Evolutionary conservation across 2,329 filamentous ascomycete genomes (phyloP), one percentile per base, ranked within the genome.

Genomic region (Orbilia javanica): DNA sequence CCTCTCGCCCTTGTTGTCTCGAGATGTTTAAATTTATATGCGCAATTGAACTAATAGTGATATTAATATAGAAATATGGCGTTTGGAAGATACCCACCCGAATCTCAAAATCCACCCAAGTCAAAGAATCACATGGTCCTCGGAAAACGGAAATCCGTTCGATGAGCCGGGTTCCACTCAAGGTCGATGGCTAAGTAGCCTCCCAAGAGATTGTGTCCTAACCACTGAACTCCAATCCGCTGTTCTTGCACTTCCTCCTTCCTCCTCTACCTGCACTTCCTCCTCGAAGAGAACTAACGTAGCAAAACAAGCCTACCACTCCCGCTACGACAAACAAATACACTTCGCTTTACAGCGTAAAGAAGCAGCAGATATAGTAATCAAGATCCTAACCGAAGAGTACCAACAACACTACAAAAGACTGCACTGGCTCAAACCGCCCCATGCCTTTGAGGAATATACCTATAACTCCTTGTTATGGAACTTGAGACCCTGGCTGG

Each of bases 321-420:
- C 65, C 10, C 72, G 72, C 4, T 76, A 76, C 57, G 57, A 70
- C 27, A 76, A 65, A 42, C 72, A 70, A 18, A 76, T 76, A 6
- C 15, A 15, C 1, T 75, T 69, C 46, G 71, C 71, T 0, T 36
- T 50, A 5, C 63, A 76, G 10, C 53, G 42, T n/a, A 70, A 70
- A n/a, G 65, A 65, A 48, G 69, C 55, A 1, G 72, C 57, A 4
- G 46, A 57, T 11, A 34, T 65, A 4, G 48, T 70, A 6, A 31
- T 76, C n/a, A 8, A 8, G 1, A 29, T 70, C 0, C 64, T 76
- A 48, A 39, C 55, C 18, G n/a, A 29, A 10, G 22, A 64, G 11
- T 76, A 69, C 11, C 0, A 10, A 57, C 6, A 60, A 42, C 4
- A 8, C 1, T 76, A 64, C n/a, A 1, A n/a, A 7, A 5, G 63